Conservation (phyloP, 2,329 filamentous ascomycete genomes). For the Lasiodiplodia hormozganensis region DNA sequence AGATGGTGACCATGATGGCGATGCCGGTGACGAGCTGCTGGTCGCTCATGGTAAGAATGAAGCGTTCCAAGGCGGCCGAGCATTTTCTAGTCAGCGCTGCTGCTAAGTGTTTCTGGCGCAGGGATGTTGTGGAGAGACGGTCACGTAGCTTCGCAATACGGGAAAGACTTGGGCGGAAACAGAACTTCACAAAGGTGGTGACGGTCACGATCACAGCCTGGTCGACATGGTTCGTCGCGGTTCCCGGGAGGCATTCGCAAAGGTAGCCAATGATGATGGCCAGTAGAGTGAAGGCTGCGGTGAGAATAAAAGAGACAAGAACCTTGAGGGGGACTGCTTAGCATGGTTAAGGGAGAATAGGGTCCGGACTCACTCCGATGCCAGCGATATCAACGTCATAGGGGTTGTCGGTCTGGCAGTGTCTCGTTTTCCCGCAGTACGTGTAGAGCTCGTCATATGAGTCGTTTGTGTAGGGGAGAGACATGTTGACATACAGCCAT, state of each 20-base stretch:
- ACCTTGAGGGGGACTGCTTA: not conserved
- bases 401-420: constrained; percentile 8
- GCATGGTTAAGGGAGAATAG: not conserved
- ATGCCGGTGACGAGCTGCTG: constrained; percentile 38
- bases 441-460: constrained; percentile 3
- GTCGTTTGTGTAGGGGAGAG: constrained; percentile 1
- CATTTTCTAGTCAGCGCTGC: not conserved
- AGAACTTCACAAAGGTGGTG: constrained; percentile 11
- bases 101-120: not conserved
- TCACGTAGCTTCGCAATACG: not conserved
- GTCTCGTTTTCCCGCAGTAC: constrained; percentile 6
- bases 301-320: constrained; percentile 16
- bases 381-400: constrained; percentile 23
- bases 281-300: constrained; percentile 15
- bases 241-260: constrained; percentile 13
- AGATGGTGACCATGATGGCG: constrained; percentile 35
- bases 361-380: constrained; percentile 7
- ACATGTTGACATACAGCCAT: not conserved
- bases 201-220: constrained; percentile 4
- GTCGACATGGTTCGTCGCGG: constrained; percentile 13
- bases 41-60: constrained; percentile 40
- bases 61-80: constrained; percentile 31
- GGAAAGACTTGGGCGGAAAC: constrained; percentile 5
- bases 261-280: constrained; percentile 12
- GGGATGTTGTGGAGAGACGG: not conserved